Base-by-base conservation (phyloP, 129 eudicot species). In the Lactuca sativa region DNA sequence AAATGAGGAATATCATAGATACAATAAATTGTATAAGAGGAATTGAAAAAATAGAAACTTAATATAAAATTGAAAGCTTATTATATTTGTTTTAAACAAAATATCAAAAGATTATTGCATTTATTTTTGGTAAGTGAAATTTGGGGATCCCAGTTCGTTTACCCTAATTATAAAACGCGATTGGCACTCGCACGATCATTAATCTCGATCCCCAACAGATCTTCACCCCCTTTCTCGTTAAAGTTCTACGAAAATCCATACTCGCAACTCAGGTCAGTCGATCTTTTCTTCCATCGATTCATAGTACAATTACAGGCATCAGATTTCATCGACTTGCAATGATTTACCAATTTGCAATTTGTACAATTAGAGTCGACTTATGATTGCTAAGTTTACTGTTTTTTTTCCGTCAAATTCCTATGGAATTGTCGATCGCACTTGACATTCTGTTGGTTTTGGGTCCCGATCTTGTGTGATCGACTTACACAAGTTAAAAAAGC, bases 201-300 rank as follows among this genome's bases (percentile, higher is more conserved):
- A 63, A 12, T 31, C n/a, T 53, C 59, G 52, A 51, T 51, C 60
- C 62, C 40, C 51, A 25, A 38, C 78, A 55, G 78, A 63, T 73
- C 78, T 54, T 58, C 57, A 30, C 44, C 60, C 55, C 61, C 57
- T 58, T 47, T 8, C 64, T 40, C 64, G 30, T 25, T 41, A 64
- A 70, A 73, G 44, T 38, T 63, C n/a, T 63, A 64, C 71, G 71
- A 37, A 73, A 63, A 21, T 63, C 69, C 10, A 2, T 43, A 58
- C 36, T 70, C 53, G 53, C 69, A 36, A 48, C 2, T 34, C 51
- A 72, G 77, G 77, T 72, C 40, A 72, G 69, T 72, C 68, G 59
- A 72, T 72, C 66, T 74, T 56, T 63, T 13, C 15, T 38, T 57
- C 34, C 3, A 16, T 47, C 4, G 76, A 41, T 71, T 63, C 59